Conservation (phyloP, 129 eudicot species). For the Dittrichia graveolens region DNA sequence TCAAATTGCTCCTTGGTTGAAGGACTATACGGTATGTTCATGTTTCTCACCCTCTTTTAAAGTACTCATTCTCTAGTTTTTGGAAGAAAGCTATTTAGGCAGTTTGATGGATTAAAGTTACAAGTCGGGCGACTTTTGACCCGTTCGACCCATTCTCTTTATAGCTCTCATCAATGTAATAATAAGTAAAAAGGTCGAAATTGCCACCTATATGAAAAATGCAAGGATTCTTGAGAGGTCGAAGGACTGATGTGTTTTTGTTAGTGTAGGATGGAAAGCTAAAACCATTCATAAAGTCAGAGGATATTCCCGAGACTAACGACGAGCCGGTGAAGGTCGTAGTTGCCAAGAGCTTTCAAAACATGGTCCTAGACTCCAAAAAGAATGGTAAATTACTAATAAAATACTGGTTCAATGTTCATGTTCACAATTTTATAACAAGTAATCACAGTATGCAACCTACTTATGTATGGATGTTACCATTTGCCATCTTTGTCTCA, state of each 20-base stretch:
- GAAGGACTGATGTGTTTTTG: background rate
- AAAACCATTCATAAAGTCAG: conserved; percentile 68
- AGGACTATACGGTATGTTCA: conserved; percentile 58
- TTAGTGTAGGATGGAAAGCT: conserved; percentile 68
- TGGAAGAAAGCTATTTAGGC: too few relatives aligned
- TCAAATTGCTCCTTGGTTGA: conserved; percentile 76
- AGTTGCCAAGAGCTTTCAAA: conserved; percentile 67
- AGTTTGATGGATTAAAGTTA: too few relatives aligned
- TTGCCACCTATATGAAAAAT: background rate
- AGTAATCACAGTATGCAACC: background rate
- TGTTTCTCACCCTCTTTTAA: background rate
- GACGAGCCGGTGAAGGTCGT: conserved; percentile 89
- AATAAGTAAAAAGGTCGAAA: background rate
- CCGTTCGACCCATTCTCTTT: background rate
- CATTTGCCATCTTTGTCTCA: conserved; percentile 5
- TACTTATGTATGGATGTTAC: background rate
- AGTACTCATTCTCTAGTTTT: background rate
- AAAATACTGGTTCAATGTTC: background rate
- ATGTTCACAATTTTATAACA: background rate
- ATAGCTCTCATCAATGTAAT: too few relatives aligned
- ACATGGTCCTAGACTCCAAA: conserved; percentile 77
- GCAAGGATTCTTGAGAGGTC: background rate
- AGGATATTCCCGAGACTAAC: conserved; percentile 72
- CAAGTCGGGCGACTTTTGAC: too few relatives aligned
- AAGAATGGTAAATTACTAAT: conserved; percentile 55